Percentiles rank a stretch among this genome's conserved stretches.
Evolutionary conservation across 495 filamentous ascomycete genomes (phyloP).

Genomic region (Aspergillus sclerotiicarbonarius): DNA sequence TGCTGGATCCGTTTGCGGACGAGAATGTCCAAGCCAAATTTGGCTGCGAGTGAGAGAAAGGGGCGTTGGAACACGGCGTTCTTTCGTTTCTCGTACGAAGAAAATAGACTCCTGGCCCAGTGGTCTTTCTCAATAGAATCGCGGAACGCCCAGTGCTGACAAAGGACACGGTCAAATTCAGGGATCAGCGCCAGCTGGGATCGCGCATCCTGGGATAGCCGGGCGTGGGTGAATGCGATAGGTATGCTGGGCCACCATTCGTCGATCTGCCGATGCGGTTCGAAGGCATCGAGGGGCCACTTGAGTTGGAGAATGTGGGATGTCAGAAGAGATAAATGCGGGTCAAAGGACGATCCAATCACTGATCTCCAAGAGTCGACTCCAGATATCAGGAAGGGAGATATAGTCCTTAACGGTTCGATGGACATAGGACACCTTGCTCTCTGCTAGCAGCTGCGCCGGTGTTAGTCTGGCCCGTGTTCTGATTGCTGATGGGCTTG

Average conservation of each 20-base stretch:
- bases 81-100: neutral
- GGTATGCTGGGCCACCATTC: neutral
- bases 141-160: neutral
- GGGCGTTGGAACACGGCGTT: neutral
- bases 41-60: neutral
- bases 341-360: neutral
- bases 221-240: neutral
- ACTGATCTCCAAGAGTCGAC: neutral
- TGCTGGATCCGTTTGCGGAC: neutral
- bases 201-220: neutral
- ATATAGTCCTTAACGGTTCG: neutral
- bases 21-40: neutral
- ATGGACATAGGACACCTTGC: neutral
- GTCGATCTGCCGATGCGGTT: neutral
- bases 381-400: neutral
- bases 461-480: neutral
- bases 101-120: neutral
- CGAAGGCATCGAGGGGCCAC: neutral
- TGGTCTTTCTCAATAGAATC: neutral
- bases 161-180: neutral
- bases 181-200: neutral
- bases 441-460: neutral
- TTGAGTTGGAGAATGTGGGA: neutral
- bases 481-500: neutral
- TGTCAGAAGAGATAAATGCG: neutral